Percentiles rank a stretch among this genome's conserved stretches.
These are phyloP conservation scores for Striga hermonthica DNA, from an alignment of 305 asterid genomes.

Conservation along the genomic window DNA sequence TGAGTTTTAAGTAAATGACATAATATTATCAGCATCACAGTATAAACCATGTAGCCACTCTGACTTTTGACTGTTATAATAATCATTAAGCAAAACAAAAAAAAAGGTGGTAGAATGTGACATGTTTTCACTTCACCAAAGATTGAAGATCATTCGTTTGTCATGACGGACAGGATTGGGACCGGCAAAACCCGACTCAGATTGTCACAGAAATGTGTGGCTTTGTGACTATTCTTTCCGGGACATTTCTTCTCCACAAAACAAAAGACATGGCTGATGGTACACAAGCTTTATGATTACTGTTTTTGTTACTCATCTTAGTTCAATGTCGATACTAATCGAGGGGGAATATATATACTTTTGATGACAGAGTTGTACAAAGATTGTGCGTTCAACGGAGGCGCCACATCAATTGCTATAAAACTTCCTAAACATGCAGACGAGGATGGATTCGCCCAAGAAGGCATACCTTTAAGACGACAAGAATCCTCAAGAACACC, in stretches of 20 bases:
- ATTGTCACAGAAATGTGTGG: constrained; percentile 92
- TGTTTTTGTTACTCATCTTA: background rate
- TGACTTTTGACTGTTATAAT: too few species aligned
- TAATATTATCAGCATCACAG: too few species aligned
- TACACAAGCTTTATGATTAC: constrained; percentile 27
- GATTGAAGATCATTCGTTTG: background rate
- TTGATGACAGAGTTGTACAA: background rate
- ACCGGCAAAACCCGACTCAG: constrained; percentile 81
- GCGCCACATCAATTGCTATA: constrained; percentile 31
- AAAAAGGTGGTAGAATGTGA: too few species aligned
- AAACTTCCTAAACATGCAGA: constrained; percentile 52
- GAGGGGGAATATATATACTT: too few species aligned
- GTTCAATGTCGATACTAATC: too few species aligned
- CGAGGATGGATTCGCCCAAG: constrained; percentile 50
- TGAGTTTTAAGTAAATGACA: too few species aligned
- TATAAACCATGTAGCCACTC: too few species aligned
- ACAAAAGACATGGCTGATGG: constrained; percentile 88
- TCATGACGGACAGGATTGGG: constrained; percentile 66
- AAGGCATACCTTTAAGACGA: constrained; percentile 68
- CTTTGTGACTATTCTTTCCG: constrained; percentile 75
- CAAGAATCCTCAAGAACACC: constrained; percentile 55
- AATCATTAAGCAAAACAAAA: too few species aligned
- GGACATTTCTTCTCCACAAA: constrained; percentile 92
- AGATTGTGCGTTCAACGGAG: constrained; percentile 27
- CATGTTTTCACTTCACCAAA: too few species aligned